These are phyloP conservation scores for Citrus mangshanensis DNA, from an alignment of 345 rosid species.

Conservation along the genomic window DNA sequence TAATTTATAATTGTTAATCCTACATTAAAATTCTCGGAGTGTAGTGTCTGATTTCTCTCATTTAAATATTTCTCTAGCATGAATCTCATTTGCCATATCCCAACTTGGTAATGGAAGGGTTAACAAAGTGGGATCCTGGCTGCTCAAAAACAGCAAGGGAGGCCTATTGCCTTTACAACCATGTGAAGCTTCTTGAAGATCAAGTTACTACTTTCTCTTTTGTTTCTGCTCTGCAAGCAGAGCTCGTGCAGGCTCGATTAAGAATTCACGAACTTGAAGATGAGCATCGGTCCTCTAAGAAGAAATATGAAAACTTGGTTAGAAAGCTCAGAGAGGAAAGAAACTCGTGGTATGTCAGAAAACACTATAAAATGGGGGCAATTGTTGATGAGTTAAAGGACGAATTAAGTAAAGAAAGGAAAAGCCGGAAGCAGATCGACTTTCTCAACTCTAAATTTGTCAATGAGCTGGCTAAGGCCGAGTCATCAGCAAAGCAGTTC, in stretches of 20 bases:
- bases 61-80: background rate
- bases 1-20: background rate
- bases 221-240: conserved; percentile 37
- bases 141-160: conserved; percentile 29
- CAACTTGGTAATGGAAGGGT: conserved; percentile 32
- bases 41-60: background rate
- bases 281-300: conserved; percentile 34
- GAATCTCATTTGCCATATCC: conserved; percentile 11
- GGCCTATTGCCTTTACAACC: conserved; percentile 17
- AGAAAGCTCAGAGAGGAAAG: conserved; percentile 41
- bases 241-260: conserved; percentile 33
- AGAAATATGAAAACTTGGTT: conserved; percentile 31
- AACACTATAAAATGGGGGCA: conserved; percentile 36
- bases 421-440: conserved; percentile 27
- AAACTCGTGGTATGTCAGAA: conserved; percentile 29
- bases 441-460: conserved; percentile 34
- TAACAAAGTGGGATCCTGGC: conserved; percentile 39
- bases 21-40: background rate
- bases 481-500: conserved; percentile 26
- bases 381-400: conserved; percentile 30
- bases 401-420: conserved; percentile 40
- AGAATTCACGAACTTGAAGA: conserved; percentile 34
- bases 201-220: conserved; percentile 27
- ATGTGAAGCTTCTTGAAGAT: conserved; percentile 35
- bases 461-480: conserved; percentile 38